Evolutionary conservation across 306 rosid species (phyloP), one percentile per base, ranked within the genome.

Genomic region (Quercus suber): DNA sequence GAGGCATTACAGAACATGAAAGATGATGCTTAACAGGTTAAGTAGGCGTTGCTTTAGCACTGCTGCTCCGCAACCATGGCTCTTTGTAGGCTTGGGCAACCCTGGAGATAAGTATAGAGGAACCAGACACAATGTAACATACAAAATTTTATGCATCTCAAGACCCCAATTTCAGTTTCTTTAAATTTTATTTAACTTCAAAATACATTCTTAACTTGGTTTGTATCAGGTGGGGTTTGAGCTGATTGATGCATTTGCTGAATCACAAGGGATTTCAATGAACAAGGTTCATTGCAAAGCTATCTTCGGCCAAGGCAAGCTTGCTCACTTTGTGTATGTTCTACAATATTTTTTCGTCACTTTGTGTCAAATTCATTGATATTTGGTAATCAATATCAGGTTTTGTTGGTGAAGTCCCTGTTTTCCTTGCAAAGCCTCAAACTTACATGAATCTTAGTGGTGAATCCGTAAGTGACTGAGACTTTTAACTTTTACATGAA

Each of bases 381-480:
- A 0, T 41, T 41, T 41, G 0, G 11, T 41, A 41, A 41, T 8
- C 12, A 41, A 23, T 83, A 76, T 13, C 87, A 92, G 95, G 97
- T 76, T 91, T 87, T 86, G 96, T 91, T 69, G 96, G 88, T 59
- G 96, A 87, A n/a, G 80, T 75, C 74, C 97, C 97, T 17, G 90
- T 95, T 82, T 81, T 95, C 80, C 92, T 95, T 80, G 94, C 98
- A 76, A 95, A 91, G 88, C 98, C 98, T 86, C 99, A 95, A 76
- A 95, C 99, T 73, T 95, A 91, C 81, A 95, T 95, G 99, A 93
- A 93, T 81, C 83, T 95, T 56, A 90, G 94, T 61, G 99, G 99
- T 76, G 99, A 95, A 91, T 95, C 99, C 2, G 99, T 93, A 87
- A 81, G 93, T 81, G 82, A 74, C 52, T 55, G 20, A 83, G 78